Conservation (phyloP, 140 eudicot genomes). For the Artemisia princeps region DNA sequence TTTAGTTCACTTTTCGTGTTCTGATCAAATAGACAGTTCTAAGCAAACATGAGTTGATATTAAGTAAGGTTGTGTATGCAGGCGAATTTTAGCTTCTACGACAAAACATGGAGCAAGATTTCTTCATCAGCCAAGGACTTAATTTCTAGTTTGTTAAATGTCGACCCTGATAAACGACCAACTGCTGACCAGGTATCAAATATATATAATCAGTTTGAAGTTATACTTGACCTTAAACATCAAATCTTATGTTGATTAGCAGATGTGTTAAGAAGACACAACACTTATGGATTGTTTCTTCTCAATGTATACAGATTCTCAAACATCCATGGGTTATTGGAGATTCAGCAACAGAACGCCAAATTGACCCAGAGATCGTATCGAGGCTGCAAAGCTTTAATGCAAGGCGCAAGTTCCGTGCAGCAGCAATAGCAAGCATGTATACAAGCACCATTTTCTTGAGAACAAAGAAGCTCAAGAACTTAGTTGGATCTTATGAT, state of each 20-base stretch:
- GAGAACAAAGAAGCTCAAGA: constrained; percentile 70
- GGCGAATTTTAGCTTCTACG: constrained; percentile 77
- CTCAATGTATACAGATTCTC: constrained; percentile 41
- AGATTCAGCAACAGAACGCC: constrained; percentile 61
- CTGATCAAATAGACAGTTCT: background rate
- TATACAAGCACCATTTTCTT: constrained; percentile 59
- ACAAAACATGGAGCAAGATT: constrained; percentile 80
- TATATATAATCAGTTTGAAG: background rate
- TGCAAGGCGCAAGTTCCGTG: constrained; percentile 67
- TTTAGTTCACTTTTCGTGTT: background rate
- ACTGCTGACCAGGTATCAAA: constrained; percentile 53
- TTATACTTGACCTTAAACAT: constrained; percentile 10
- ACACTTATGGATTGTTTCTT: constrained; percentile 2
- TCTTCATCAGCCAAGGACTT: constrained; percentile 74
- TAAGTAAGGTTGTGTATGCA: constrained; percentile 15
- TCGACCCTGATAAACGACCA: constrained; percentile 62
- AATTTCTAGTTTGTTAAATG: constrained; percentile 53
- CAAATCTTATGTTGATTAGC: background rate
- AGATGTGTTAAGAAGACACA: background rate
- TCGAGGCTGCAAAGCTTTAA: constrained; percentile 61
- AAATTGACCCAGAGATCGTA: constrained; percentile 81
- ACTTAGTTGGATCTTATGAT: constrained; percentile 69
- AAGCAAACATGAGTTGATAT: background rate
- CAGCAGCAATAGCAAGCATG: constrained; percentile 73
- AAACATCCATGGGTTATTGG: constrained; percentile 80